Conservation (phyloP, 2,329 filamentous ascomycete species). For the Capronia americana region DNA sequence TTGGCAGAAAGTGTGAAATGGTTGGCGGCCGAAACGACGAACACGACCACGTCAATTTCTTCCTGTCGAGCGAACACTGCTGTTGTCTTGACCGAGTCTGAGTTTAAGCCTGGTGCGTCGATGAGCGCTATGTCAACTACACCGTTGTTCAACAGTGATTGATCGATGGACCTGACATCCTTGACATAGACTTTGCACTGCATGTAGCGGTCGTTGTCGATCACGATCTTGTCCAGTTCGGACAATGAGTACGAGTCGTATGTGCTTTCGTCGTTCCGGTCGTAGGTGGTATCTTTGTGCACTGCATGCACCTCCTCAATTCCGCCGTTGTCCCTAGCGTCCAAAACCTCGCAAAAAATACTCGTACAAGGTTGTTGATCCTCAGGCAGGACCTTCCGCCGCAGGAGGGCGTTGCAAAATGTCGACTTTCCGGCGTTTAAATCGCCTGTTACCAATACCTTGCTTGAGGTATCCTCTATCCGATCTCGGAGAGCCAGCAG, state of each 20-base stretch:
- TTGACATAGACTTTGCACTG: slow-evolving; percentile 98
- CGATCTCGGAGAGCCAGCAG: slow-evolving; percentile 84
- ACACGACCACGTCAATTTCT: slow-evolving; percentile 98
- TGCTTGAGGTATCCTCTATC: slow-evolving; percentile 96
- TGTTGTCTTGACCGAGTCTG: slow-evolving; percentile 94
- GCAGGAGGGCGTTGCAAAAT: slow-evolving; percentile 95
- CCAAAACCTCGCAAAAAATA: slow-evolving; percentile 96
- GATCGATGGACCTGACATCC: slow-evolving; percentile 85
- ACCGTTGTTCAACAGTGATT: slow-evolving; percentile 94
- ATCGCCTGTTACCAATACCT: slow-evolving; percentile 94
- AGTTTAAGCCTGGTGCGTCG: slow-evolving; percentile 93
- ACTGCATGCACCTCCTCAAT: slow-evolving; percentile 96
- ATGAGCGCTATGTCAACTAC: slow-evolving; percentile 98
- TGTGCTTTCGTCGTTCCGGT: slow-evolving; percentile 89
- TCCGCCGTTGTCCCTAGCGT: slow-evolving; percentile 86
- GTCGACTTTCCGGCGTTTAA: slow-evolving; percentile 98
- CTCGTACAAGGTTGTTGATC: slow-evolving; percentile 98
- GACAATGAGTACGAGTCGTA: slow-evolving; percentile 83
- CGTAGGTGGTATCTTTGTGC: slow-evolving; percentile 78
- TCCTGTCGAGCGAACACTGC: slow-evolving; percentile 96
- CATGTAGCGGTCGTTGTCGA: slow-evolving; percentile 84
- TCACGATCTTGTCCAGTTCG: slow-evolving; percentile 86
- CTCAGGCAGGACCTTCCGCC: slow-evolving; percentile 90
- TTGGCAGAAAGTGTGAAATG: slow-evolving; percentile 98
- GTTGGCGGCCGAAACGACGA: slow-evolving; percentile 96